Base-by-base conservation (phyloP, 2,329 filamentous ascomycete species). In the Lasiodiplodia hormozganensis region DNA sequence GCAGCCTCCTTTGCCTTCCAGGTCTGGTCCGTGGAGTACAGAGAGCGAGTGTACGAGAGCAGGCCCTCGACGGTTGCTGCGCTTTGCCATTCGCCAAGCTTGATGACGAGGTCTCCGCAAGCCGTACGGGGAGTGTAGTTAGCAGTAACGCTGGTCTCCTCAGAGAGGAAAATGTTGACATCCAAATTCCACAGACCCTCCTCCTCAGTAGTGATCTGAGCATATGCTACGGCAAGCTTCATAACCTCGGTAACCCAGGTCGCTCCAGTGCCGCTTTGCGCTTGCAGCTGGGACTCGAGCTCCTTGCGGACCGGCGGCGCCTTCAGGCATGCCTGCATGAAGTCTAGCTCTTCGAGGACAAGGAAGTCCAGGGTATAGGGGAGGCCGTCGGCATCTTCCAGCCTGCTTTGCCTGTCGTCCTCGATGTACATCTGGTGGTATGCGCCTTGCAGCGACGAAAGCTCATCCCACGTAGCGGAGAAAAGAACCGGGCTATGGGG, bases 101-200 rank as follows among this genome's bases (percentile, higher is more conserved):
- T 97, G 80, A 97, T 94, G 34, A 97, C 86, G 60, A 99, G 84
- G 77, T 98, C 96, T 60, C 94, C 94, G 71, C 93, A 96, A 51
- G 95, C 96, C 21, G 93, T 97, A 72, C 96, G 89, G 16, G 96
- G 92, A 0, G 96, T 97, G 81, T 98, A 99, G 79, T 98, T 98
- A 38, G 94, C 92, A 14, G 94, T 97, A 21, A 97, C 92, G 2
- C 94, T 95, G 2, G 93, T 95, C 81, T 98, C 95, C 80, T 99
- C 96, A 0, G 94, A 95, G 57, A 99, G 85, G 80, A 96, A 99
- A 2, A 99, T 87, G 69, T 97, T 98, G 73, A 96, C 92, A 79
- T 99, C 96, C 71, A 97, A 93, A 73, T 97, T 93, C 96, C 96
- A 99, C 11, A 99, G 82, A 8, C 92, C 93, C 81, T 97, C 93